Conservation (phyloP, 805 yeast genomes). For the Nakazawaea pomicola region DNA sequence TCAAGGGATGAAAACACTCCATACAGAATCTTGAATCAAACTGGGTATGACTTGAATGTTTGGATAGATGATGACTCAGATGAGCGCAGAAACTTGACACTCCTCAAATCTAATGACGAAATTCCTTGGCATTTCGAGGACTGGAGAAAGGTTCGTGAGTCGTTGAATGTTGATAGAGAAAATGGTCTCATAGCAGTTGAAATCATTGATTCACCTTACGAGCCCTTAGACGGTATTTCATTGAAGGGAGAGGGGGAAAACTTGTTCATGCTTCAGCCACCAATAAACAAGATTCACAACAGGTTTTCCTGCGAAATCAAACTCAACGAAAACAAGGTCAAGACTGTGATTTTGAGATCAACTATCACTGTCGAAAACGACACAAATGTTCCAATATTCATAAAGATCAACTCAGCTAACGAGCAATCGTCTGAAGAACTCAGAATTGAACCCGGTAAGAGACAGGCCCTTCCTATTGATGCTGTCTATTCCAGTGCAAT, state of each 20-base stretch:
- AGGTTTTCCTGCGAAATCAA: conserved; percentile 68
- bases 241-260: conserved; percentile 84
- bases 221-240: conserved; percentile 49
- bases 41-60: conserved; percentile 75
- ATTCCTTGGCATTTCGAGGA: conserved; percentile 92
- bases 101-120: conserved; percentile 41
- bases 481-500: conserved; percentile 55
- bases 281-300: conserved; percentile 50
- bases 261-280: conserved; percentile 61
- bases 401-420: conserved; percentile 31
- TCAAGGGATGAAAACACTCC: conserved; percentile 81
- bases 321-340: conserved; percentile 72
- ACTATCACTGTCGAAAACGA: conserved; percentile 66
- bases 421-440: conserved; percentile 26
- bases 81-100: conserved; percentile 25
- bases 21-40: conserved; percentile 72
- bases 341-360: conserved; percentile 72
- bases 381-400: conserved; percentile 51
- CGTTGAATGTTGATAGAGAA: conserved; percentile 58
- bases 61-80: conserved; percentile 60
- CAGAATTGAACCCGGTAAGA: conserved; percentile 47
- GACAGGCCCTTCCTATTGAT: conserved; percentile 71
- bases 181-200: conserved; percentile 61
- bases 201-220: conserved; percentile 52
- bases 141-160: conserved; percentile 84